A percentile compares a stretch with the other conserved stretches of the same genome.
Evolutionary conservation across 805 yeast genomes (phyloP).

Genomic region (Candida palmyrensis): DNA sequence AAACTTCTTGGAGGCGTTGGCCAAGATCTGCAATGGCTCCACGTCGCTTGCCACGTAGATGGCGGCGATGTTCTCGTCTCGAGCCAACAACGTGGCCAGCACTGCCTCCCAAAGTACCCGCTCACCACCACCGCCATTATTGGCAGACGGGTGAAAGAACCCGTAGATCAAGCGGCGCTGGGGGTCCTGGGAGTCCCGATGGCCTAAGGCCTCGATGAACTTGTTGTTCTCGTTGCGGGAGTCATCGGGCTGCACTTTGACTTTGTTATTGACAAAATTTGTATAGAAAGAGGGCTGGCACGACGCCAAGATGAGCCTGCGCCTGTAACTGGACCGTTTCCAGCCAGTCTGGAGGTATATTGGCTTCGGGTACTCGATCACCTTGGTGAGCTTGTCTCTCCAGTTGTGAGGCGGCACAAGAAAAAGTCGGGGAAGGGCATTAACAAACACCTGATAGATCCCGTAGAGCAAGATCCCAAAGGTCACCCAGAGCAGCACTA

Average conservation of each 20-base stretch:
- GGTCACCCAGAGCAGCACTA: constrained; percentile 5
- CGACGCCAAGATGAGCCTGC: constrained; percentile 33
- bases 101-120: constrained; percentile 95
- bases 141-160: constrained; percentile 92
- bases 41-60: constrained; percentile 72
- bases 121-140: constrained; percentile 98
- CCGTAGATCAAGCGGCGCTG: constrained; percentile 56
- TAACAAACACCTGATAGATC: constrained; percentile 14
- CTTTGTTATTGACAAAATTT: constrained; percentile 31
- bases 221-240: constrained; percentile 11
- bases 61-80: constrained; percentile 49
- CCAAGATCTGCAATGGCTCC: constrained; percentile 44
- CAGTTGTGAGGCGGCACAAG: constrained; percentile 36
- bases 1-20: constrained; percentile 52
- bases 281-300: constrained; percentile 33
- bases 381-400: constrained; percentile 28
- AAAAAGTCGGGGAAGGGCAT: constrained; percentile 28
- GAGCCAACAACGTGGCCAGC: constrained; percentile 52
- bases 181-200: constrained; percentile 31
- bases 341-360: constrained; percentile 30
- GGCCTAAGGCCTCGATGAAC: constrained; percentile 22
- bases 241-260: constrained; percentile 29
- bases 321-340: constrained; percentile 35
- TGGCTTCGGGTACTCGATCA: constrained; percentile 27
- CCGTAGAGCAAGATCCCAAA: constrained; percentile 8